Base-by-base conservation (phyloP, 805 yeast genomes). In the Saturnispora diversa region DNA sequence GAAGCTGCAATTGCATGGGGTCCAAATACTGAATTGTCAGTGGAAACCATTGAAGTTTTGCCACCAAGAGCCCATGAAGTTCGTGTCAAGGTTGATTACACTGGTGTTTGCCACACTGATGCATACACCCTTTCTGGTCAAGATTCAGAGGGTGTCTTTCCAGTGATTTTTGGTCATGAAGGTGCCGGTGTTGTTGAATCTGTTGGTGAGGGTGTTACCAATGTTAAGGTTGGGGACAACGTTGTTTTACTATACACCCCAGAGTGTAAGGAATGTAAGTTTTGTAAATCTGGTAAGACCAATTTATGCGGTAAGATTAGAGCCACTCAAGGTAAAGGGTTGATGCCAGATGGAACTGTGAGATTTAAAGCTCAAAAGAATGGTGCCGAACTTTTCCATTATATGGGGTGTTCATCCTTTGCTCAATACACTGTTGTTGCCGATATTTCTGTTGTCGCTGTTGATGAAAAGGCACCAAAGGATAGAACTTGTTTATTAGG, bases 81-180 rank as follows among this genome's bases (percentile, higher is more conserved):
- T 35, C 82, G 99, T 64, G 84, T 92, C 62, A 83, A 86, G 65
- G 66, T 92, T 43, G 70, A 70, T 38, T 73, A 83, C 68, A 84
- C 97, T 23, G 98, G 97, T 60, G 95, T 92, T 29, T 92, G 99
- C 64, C 98, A 92, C 69, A 92, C 99, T 26, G 99, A 92, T 62
- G 97, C 97, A 29, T 92, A 82, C 71, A 90, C 97, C 9, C 72
- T 92, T 50, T 80, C 94, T 36, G 99, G 98, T 45, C 74, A 69
- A 43, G 99, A 92, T 63, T 92, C 97, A 41, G 98, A 92, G 67
- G 98, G 97, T 54, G 84, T 81, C 11, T 87, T 87, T 75, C 97
- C 97, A 13, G 81, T 79, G 15, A 68, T 92, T 46, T 72, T 94
- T 55, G 99, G 99, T 47, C 99, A 92, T 65, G 99, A 92, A 65